Percentiles rank a stretch among this genome's conserved stretches.
These are phyloP conservation scores for Straminergon stramineum DNA, from an alignment of 225 moss, liverwort and hornwort genomes.

Conservation along the genomic window DNA sequence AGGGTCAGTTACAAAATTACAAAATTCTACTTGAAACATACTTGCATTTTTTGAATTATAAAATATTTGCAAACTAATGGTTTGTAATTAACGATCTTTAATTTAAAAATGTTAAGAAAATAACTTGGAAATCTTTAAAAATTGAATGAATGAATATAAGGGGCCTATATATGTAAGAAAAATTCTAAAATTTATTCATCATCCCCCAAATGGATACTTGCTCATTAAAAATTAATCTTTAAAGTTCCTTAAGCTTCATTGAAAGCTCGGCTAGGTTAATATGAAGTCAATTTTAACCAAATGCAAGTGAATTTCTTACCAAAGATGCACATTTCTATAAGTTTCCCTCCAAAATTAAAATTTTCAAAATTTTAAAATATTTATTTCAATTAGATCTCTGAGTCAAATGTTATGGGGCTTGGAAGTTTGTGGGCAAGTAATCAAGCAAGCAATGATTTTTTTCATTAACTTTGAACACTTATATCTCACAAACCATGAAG, in stretches of 20 bases:
- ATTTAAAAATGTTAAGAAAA: background rate
- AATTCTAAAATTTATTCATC: background rate
- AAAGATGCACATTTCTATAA: background rate
- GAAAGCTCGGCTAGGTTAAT: too few relatives aligned
- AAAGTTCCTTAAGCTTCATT: background rate
- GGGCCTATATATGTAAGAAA: background rate
- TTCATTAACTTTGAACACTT: background rate
- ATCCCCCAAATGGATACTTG: background rate
- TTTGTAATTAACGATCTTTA: background rate
- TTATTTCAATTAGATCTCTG: fast-evolving
- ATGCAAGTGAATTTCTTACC: background rate
- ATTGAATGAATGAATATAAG: background rate
- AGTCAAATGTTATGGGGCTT: background rate
- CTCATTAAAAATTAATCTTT: background rate
- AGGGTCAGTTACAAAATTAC: background rate
- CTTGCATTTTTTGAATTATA: background rate
- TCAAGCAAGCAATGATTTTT: background rate
- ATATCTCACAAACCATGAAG: background rate
- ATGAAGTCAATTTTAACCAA: fast-evolving
- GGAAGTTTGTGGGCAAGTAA: fast-evolving
- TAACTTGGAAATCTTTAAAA: too few relatives aligned
- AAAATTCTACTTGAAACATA: background rate
- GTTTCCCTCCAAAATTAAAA: too few relatives aligned
- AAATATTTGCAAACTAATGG: background rate
- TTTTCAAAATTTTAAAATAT: background rate